Percentiles rank a stretch among this genome's conserved stretches.
These are phyloP conservation scores for Trypethelium eluteriae DNA, from an alignment of 495 filamentous ascomycete species.

Conservation along the genomic window DNA sequence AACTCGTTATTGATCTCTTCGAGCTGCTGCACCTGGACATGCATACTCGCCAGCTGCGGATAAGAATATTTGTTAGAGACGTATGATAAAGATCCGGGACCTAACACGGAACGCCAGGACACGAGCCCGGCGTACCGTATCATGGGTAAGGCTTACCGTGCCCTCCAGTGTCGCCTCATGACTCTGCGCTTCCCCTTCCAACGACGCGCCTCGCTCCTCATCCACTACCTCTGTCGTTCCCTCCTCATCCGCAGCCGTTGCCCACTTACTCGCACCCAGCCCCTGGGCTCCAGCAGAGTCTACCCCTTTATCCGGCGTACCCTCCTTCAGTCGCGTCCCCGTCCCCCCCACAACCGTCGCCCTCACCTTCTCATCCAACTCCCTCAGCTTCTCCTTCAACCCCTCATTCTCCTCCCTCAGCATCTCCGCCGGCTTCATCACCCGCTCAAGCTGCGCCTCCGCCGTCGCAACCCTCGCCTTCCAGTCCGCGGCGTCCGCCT, in stretches of 20 bases:
- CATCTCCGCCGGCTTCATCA: conserved; percentile 7
- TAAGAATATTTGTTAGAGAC: conserved; percentile 2
- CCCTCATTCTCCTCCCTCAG: background rate
- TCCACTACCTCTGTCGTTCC: background rate
- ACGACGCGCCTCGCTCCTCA: background rate
- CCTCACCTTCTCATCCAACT: background rate
- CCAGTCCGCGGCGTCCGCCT: background rate
- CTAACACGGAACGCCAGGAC: background rate
- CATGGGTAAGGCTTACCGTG: background rate
- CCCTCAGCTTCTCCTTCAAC: background rate
- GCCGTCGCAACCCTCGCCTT: conserved; percentile 6
- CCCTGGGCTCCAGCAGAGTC: background rate
- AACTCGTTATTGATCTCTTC: conserved; percentile 10
- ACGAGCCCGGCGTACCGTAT: background rate
- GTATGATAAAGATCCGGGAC: background rate
- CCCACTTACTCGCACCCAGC: background rate
- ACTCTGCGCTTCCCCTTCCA: background rate
- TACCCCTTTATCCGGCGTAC: background rate
- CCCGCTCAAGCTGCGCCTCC: conserved; percentile 5
- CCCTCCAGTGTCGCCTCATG: conserved; percentile 1
- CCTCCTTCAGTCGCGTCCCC: background rate
- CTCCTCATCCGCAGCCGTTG: background rate
- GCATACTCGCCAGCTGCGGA: conserved; percentile 7
- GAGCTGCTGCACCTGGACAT: conserved; percentile 11
- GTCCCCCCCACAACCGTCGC: background rate